Conservation (phyloP, 2,329 filamentous ascomycete genomes). For the Tolypocladium endophyticum region DNA sequence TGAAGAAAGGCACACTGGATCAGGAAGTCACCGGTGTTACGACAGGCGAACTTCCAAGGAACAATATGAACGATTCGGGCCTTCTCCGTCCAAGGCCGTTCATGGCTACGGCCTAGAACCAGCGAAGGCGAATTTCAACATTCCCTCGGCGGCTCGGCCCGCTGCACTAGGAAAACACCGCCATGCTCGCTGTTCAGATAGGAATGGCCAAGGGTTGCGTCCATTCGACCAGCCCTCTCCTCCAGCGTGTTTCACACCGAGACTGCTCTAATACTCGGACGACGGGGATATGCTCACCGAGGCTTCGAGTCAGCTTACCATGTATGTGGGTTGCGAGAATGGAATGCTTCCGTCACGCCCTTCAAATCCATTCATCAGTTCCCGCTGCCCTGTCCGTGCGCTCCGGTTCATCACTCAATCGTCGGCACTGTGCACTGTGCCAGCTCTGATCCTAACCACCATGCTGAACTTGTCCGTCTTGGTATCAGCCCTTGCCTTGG, state of each 20-base stretch:
- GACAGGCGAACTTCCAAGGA: neutral
- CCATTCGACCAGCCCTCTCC: neutral
- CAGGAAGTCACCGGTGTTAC: neutral
- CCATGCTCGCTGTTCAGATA: neutral
- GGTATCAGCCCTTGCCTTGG: neutral
- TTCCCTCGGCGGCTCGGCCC: neutral
- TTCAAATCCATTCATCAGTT: neutral
- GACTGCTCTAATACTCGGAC: neutral
- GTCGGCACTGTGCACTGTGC: neutral
- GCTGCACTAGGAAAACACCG: neutral
- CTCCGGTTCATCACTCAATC: neutral
- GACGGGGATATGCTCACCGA: neutral
- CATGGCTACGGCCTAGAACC: neutral
- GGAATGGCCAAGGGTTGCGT: neutral
- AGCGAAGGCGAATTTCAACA: neutral
- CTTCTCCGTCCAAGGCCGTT: neutral
- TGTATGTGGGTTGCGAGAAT: neutral
- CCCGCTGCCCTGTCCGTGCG: neutral
- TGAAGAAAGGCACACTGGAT: neutral
- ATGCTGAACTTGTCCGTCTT: neutral
- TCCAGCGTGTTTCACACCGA: neutral
- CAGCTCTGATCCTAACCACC: neutral
- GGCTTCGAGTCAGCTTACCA: neutral
- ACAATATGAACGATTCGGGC: neutral
- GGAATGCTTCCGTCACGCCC: neutral